Percentiles rank a stretch among this genome's conserved stretches.
phyloP scores from a whole-genome alignment of 371 early-diverging fungal species.

The Apophysomyces ossiformis region DNA sequence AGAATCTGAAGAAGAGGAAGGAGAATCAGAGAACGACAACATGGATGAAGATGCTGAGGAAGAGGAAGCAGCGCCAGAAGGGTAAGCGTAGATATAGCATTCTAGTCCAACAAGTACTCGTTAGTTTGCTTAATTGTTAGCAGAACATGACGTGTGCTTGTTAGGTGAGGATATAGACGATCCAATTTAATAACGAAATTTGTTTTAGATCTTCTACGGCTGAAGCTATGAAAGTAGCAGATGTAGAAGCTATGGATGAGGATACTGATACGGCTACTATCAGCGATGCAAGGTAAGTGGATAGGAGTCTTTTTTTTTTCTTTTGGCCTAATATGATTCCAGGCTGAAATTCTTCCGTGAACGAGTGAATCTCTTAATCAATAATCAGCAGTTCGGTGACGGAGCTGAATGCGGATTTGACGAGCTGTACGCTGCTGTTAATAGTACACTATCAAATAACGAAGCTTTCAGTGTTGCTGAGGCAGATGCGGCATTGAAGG shows the following conservation, averaged over 20 bases:
- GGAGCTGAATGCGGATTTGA: constrained; percentile 44
- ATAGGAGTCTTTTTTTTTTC: not conserved
- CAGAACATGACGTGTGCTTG: too few species aligned
- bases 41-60: constrained; percentile 30
- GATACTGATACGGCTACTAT: constrained; percentile 31
- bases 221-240: constrained; percentile 4
- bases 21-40: constrained; percentile 26
- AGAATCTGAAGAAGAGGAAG: constrained; percentile 45
- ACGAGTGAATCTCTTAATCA: constrained; percentile 25
- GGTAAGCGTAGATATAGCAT: not conserved
- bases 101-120: too few species aligned
- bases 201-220: not conserved
- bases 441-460: constrained; percentile 30
- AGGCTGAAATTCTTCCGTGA: constrained; percentile 43
- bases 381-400: constrained; percentile 26
- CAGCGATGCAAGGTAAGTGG: constrained; percentile 26
- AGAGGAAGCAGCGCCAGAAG: not conserved
- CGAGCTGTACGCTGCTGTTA: constrained; percentile 47
- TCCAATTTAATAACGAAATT: not conserved
- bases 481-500: constrained; percentile 28
- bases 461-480: constrained; percentile 32
- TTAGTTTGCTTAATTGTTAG: too few species aligned
- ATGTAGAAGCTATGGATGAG: constrained; percentile 25
- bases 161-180: too few species aligned
- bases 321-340: not conserved